Conservation (phyloP, 257 asterid species). For the Paraleonurus japonicus region DNA sequence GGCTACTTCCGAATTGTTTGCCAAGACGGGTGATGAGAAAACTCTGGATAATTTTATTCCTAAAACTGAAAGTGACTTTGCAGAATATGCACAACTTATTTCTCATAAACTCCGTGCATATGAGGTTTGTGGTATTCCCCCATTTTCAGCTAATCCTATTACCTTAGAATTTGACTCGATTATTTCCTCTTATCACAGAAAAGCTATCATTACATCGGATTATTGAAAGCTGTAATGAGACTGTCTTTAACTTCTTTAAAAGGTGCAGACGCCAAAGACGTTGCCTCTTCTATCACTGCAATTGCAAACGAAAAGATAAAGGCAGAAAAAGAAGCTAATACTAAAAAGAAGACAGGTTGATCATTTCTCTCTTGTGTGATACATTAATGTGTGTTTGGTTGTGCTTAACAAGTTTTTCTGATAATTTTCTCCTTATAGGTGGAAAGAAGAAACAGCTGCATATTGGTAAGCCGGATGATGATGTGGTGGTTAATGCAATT, state of each 20-base stretch:
- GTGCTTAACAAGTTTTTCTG: background rate
- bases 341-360: conserved; percentile 86
- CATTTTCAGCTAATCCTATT: background rate
- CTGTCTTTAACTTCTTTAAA: conserved; percentile 74
- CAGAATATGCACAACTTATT: conserved; percentile 83
- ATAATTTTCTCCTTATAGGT: conserved; percentile 34
- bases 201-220: conserved; percentile 84
- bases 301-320: conserved; percentile 95
- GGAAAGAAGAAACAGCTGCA: conserved; percentile 86
- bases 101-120: conserved; percentile 70
- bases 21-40: conserved; percentile 66
- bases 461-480: conserved; percentile 69
- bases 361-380: background rate
- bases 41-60: conserved; percentile 86
- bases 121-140: conserved; percentile 59
- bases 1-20: conserved; percentile 82
- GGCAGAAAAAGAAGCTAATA: conserved; percentile 89
- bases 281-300: conserved; percentile 89
- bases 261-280: conserved; percentile 90
- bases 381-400: background rate
- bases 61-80: conserved; percentile 72
- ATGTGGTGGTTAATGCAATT: conserved; percentile 42
- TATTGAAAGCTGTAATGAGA: conserved; percentile 89
- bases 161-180: background rate
- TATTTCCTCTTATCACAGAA: conserved; percentile 52